Evolutionary conservation across 805 yeast genomes (phyloP).

Genomic region (Wickerhamomyces xylosicus): DNA sequence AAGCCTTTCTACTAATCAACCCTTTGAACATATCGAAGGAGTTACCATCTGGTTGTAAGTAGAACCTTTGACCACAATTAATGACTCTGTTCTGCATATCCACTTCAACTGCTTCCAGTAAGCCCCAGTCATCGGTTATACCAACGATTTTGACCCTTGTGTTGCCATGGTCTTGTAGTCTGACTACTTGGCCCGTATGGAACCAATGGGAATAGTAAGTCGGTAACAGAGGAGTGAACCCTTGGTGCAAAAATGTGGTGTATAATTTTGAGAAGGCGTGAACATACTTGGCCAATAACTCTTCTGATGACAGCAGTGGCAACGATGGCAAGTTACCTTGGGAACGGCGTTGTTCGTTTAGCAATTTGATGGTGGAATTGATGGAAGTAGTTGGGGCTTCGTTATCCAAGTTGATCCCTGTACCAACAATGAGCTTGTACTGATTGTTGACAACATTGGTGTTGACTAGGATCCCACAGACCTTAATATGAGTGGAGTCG

Average conservation of each 20-base stretch:
- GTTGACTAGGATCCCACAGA: constrained; percentile 79
- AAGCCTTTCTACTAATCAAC: constrained; percentile 52
- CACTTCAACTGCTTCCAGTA: constrained; percentile 66
- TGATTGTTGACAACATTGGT: constrained; percentile 53
- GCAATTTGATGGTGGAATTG: constrained; percentile 51
- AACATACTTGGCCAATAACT: constrained; percentile 58
- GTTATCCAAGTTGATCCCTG: constrained; percentile 77
- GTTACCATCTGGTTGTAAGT: constrained; percentile 94
- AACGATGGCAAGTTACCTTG: constrained; percentile 24
- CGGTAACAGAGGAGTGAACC: constrained; percentile 56
- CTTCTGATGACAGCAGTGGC: constrained; percentile 27
- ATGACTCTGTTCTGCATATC: constrained; percentile 25
- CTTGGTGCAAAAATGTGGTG: constrained; percentile 45
- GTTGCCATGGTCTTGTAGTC: constrained; percentile 42
- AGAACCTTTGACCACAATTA: constrained; percentile 45
- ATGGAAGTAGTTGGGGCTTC: constrained; percentile 90
- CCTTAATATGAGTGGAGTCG: constrained; percentile 62
- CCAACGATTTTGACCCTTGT: constrained; percentile 63
- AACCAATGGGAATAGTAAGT: constrained; percentile 82
- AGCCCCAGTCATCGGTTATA: constrained; percentile 76
- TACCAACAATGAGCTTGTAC: constrained; percentile 69
- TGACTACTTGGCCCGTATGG: constrained; percentile 67
- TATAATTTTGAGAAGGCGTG: constrained; percentile 55
- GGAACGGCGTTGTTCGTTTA: constrained; percentile 41
- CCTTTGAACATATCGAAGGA: constrained; percentile 94